Base-by-base conservation (phyloP, 2,329 filamentous ascomycete genomes). In the Trichoderma pleuroti region DNA sequence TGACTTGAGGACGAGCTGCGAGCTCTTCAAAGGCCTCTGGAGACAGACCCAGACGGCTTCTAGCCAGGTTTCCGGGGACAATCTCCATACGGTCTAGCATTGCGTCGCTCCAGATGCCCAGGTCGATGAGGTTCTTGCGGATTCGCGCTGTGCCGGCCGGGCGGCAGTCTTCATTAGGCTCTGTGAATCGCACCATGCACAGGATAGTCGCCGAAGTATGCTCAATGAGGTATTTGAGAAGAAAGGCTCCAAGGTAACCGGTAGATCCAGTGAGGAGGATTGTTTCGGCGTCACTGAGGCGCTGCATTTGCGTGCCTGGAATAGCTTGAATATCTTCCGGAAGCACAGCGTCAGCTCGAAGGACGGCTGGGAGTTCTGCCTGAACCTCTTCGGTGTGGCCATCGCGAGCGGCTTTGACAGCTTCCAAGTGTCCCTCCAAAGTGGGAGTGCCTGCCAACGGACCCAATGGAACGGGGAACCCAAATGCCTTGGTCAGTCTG, bases 81-180 rank as follows among this genome's bases (percentile, higher is more conserved):
- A 94, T 88, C 76, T 93, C 90, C 65, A 94, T 89, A 10, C 92
- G 90, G 76, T 94, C 92, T 78, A 94, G 89, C 75, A 94, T 90
- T 0, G 87, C 88, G 76, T 94, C 92, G 66, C 88, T 86, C 92
- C 92, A 95, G 2, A 94, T 82, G 1, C 92, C 92, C 21, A 93
- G 83, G 74, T 93, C 92, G n/a, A 94, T 86, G 24, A 94, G 82
- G 76, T 94, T 93, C 77, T 89, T 88, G 39, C 92, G 90, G 71
- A 95, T 86, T 72, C 92, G 86, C 4, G 92, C 90, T 76, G 93
- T 89, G 74, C 90, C 91, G 1, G 87, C 88, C 4, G 91, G 86
- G 16, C 86, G 83, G 73, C 91, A 88, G 24, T 90, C 87, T 39
- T 89, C 85, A 5, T 86, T 84, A 0, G 91, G 90, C 71, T 93